These are phyloP conservation scores for Thielaviopsis ethacetica DNA, from an alignment of 2,329 filamentous ascomycete genomes.

Conservation along the genomic window DNA sequence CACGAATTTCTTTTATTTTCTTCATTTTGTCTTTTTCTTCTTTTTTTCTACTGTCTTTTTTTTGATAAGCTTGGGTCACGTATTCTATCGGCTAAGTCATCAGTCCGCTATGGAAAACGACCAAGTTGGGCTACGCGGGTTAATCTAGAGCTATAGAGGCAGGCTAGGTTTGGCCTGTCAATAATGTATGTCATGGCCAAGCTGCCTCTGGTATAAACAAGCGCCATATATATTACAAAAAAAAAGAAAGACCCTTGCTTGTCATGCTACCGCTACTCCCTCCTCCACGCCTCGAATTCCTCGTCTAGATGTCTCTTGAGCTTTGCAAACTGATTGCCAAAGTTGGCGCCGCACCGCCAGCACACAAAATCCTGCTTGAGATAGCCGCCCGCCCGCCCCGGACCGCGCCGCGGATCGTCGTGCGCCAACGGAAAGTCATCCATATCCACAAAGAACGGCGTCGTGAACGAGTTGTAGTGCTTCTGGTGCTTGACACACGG, in stretches of 20 bases:
- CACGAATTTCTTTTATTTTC: background rate
- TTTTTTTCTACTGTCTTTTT: background rate
- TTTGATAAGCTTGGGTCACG: background rate
- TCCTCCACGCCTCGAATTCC: slow-evolving; percentile 65
- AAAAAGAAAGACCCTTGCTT: too few relatives aligned
- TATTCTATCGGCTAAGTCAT: background rate
- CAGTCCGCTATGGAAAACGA: too few relatives aligned
- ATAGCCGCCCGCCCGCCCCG: slow-evolving; percentile 38
- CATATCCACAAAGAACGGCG: slow-evolving; percentile 64
- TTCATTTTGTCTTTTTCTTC: background rate
- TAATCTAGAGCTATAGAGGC: too few relatives aligned
- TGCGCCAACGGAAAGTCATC: slow-evolving; percentile 60
- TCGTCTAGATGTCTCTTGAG: slow-evolving; percentile 59
- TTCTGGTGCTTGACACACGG: slow-evolving; percentile 58
- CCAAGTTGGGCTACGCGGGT: too few relatives aligned
- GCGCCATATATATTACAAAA: too few relatives aligned
- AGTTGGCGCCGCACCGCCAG: slow-evolving; percentile 67
- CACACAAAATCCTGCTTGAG: slow-evolving; percentile 53
- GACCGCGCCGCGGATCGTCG: slow-evolving; percentile 46
- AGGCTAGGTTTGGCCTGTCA: too few relatives aligned
- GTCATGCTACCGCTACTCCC: slow-evolving; percentile 28
- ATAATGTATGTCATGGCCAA: background rate
- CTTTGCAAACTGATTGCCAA: slow-evolving; percentile 55
- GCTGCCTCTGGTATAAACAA: background rate
- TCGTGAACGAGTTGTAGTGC: slow-evolving; percentile 87